A percentile compares a stretch with the other conserved stretches of the same genome.
Conservation (phyloP, 1,284 basidiomycete species). For the Tilletia caries region DNA sequence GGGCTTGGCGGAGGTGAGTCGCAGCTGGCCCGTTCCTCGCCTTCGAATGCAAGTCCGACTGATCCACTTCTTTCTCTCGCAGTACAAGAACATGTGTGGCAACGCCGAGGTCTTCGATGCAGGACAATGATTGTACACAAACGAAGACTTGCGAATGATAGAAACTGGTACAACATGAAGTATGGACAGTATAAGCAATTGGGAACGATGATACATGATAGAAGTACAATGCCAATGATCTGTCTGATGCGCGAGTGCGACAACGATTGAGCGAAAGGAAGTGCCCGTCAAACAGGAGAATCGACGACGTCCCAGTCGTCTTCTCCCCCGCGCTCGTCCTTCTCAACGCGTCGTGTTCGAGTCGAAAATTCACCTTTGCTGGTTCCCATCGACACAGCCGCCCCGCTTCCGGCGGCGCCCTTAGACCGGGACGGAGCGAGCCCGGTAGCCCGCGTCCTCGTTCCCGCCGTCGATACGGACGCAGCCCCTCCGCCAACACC, state of each 20-base stretch:
- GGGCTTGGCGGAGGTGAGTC: constrained; percentile 30
- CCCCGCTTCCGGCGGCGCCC: too few relatives aligned
- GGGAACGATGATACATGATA: neutral
- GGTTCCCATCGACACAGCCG: neutral
- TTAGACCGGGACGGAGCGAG: too few relatives aligned
- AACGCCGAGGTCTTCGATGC: constrained; percentile 34
- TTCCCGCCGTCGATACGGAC: neutral
- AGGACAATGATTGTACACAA: constrained; percentile 27
- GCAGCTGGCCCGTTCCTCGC: neutral
- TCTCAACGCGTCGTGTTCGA: neutral
- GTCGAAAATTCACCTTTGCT: neutral
- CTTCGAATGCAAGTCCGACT: neutral
- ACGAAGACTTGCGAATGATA: too few relatives aligned
- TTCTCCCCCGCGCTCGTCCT: neutral
- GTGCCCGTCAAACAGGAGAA: neutral
- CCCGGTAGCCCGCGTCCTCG: neutral
- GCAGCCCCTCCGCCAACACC: too few relatives aligned
- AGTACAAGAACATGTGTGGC: constrained; percentile 37
- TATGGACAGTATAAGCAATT: neutral
- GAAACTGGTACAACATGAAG: too few relatives aligned
- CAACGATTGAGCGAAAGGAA: too few relatives aligned
- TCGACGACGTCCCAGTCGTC: constrained; percentile 12
- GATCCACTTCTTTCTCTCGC: neutral
- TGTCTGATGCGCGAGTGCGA: too few relatives aligned
- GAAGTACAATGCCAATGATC: too few relatives aligned